Evolutionary conservation across 1,284 basidiomycete species (phyloP).

Genomic region (Leucoagaricus sp.): DNA sequence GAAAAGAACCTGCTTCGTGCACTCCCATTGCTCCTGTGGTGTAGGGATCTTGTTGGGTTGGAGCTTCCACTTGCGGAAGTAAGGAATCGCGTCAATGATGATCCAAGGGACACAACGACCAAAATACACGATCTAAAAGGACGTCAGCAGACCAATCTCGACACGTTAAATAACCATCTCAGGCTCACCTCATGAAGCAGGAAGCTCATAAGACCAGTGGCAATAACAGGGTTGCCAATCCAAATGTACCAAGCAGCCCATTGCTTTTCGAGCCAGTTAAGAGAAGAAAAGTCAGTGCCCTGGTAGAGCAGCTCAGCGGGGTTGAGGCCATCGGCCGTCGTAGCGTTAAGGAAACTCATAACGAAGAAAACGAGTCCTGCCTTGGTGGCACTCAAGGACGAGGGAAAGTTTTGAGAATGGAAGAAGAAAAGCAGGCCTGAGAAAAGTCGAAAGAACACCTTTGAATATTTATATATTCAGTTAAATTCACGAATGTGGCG

Average conservation of each 20-base stretch:
- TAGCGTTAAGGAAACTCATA: slow-evolving; percentile 35
- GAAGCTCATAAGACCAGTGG: slow-evolving; percentile 95
- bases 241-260: slow-evolving; percentile 87
- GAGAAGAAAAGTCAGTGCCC: slow-evolving; percentile 60
- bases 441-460: neutral
- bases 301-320: slow-evolving; percentile 49
- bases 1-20: slow-evolving; percentile 92
- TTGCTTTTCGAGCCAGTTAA: slow-evolving; percentile 76
- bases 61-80: slow-evolving; percentile 94
- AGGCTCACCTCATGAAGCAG: slow-evolving; percentile 85
- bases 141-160: neutral
- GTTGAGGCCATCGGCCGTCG: slow-evolving; percentile 19
- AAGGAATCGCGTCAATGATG: slow-evolving; percentile 92
- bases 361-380: slow-evolving; percentile 20
- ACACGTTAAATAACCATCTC: neutral
- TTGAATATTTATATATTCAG: slow-evolving; percentile 14
- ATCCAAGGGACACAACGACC: slow-evolving; percentile 96
- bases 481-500: slow-evolving; percentile 19
- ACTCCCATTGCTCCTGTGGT: slow-evolving; percentile 88
- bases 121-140: slow-evolving; percentile 87
- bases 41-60: slow-evolving; percentile 88
- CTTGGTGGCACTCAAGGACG: neutral
- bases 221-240: slow-evolving; percentile 90
- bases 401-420: neutral
- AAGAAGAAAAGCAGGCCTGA: neutral